phyloP scores from a whole-genome alignment of 805 yeast genomes.

The Candida palmyrensis region DNA sequence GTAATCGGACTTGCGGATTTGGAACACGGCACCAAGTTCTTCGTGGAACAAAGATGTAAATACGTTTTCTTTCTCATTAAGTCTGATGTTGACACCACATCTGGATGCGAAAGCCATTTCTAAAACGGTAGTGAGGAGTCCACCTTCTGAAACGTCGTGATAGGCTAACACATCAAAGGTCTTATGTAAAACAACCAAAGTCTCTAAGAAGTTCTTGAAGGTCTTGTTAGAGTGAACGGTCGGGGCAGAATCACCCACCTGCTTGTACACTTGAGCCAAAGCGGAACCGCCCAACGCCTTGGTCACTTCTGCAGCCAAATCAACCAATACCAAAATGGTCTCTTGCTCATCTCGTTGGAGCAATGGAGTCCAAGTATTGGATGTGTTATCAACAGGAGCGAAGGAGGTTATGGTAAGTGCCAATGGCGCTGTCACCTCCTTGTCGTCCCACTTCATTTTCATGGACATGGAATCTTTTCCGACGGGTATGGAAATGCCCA shows the following conservation, averaged over 20 bases:
- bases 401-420: conserved; percentile 89
- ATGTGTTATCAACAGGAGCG: conserved; percentile 78
- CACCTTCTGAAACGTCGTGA: conserved; percentile 97
- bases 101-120: conserved; percentile 99
- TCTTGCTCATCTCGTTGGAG: conserved; percentile 45
- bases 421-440: conserved; percentile 93
- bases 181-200: conserved; percentile 70
- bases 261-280: conserved; percentile 85
- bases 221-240: conserved; percentile 65
- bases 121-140: conserved; percentile 72
- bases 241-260: conserved; percentile 80
- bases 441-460: conserved; percentile 96
- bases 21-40: conserved; percentile 96
- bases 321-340: conserved; percentile 72
- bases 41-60: conserved; percentile 74
- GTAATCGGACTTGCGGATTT: conserved; percentile 52
- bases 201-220: conserved; percentile 64
- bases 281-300: conserved; percentile 87
- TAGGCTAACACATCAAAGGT: conserved; percentile 68
- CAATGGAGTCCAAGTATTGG: conserved; percentile 94
- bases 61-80: conserved; percentile 35
- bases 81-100: conserved; percentile 63
- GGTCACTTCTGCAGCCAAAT: conserved; percentile 52
- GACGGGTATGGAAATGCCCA: conserved; percentile 91
- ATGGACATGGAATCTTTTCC: conserved; percentile 99